Base-by-base conservation (phyloP, 768 basidiomycete genomes). In the Russula ochroleuca region DNA sequence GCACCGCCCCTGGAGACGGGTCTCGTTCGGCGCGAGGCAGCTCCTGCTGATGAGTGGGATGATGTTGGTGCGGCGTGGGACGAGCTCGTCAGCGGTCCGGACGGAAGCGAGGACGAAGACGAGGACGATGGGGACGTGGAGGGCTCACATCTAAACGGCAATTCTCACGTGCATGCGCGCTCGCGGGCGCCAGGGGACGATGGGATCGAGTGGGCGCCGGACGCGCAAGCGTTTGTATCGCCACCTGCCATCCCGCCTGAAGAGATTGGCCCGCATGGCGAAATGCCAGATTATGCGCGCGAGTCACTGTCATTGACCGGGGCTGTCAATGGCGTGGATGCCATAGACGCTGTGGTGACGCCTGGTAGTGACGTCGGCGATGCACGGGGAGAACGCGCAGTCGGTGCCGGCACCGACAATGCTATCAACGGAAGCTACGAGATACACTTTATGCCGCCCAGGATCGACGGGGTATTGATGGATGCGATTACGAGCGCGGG, bases 1-100 rank as follows among this genome's bases (percentile, higher is more conserved):
- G 78, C 80, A 5, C 89, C 89, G 23, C 74, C 73, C 0, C 75
- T 88, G 13, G 82, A 83, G 72, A 74, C 81, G 14, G 88, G 88
- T 6, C 75, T 85, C 9, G 73, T 85, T 8, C 81, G 78, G 74
- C 83, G 79, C 64, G 79, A 79, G 35, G 67, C 70, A 11, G 69
- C 40, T 70, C 72, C 35, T 62, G 67, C 31, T 11, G 63, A 59
- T 50, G 67, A 73, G 33, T 86, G 83, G 83, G 78, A 81, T 13
- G 80, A 84, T 53, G 76, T 86, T 1, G 80, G 81, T 28, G 77
- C 77, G 3, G 76, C 76, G 14, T 86, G 85, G 83, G 83, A 85
- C 55, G 76, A 68, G 3, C 64, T 70, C 43, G 67, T 72, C 19
- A 70, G 72, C 35, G 73, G 69, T n/a, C 67, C 63, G 11, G 62